Evolutionary conservation across 1,139 yeast species (phyloP).

Genomic region (Lodderomyces pseudojiufengensis): DNA sequence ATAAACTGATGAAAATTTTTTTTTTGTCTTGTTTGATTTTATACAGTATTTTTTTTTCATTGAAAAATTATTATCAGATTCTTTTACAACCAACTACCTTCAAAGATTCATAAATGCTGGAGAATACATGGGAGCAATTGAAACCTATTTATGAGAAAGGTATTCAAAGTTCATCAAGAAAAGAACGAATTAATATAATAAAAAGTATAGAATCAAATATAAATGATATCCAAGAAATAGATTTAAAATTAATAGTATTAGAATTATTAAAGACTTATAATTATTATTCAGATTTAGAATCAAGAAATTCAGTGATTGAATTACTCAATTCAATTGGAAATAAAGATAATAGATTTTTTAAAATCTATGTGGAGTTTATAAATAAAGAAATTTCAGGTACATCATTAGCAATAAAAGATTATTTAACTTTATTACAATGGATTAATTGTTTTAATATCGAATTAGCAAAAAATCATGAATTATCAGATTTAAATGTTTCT

Average conservation of each 20-base stretch:
- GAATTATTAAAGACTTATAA: slow-evolving; percentile 43
- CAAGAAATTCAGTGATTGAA: slow-evolving; percentile 39
- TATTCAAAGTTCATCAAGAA: slow-evolving; percentile 32
- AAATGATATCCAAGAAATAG: slow-evolving; percentile 18
- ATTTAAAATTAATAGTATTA: slow-evolving; percentile 20
- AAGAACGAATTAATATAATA: slow-evolving; percentile 31
- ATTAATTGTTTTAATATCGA: slow-evolving; percentile 29
- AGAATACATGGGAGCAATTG: slow-evolving; percentile 14
- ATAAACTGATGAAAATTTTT: slow-evolving; percentile 11
- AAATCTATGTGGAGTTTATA: slow-evolving; percentile 35
- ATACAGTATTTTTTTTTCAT: background rate
- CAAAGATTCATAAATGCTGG: slow-evolving; percentile 1
- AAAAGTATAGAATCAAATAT: slow-evolving; percentile 16
- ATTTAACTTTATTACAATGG: slow-evolving; percentile 59
- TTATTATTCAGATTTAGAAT: slow-evolving; percentile 48
- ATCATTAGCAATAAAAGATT: slow-evolving; percentile 50
- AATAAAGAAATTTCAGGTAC: slow-evolving; percentile 27
- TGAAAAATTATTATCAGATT: background rate
- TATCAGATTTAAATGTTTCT: slow-evolving; percentile 14
- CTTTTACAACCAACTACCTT: background rate
- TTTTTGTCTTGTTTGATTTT: slow-evolving; percentile 5
- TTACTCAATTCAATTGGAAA: slow-evolving; percentile 34
- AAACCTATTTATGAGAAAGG: slow-evolving; percentile 18
- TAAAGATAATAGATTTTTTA: slow-evolving; percentile 19
- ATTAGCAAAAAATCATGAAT: slow-evolving; percentile 15